Evolutionary conservation across 768 basidiomycete genomes (phyloP).

Genomic region (Phaeotremella skinneri): DNA sequence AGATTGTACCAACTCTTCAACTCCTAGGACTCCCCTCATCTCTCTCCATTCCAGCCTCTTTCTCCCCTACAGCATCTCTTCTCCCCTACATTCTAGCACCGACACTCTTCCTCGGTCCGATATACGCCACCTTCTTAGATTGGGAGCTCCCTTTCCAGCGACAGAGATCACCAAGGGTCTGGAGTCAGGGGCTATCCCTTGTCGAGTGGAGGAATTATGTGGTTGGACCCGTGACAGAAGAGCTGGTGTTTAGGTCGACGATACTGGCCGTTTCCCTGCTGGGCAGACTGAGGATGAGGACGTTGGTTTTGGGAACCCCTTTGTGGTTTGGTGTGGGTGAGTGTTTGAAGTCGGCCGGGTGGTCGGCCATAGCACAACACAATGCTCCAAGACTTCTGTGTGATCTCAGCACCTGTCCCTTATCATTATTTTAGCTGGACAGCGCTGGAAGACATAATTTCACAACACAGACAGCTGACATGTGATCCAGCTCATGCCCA

Average conservation of each 20-base stretch:
- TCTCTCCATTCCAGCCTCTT: slow-evolving; percentile 11
- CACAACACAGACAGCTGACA: background rate
- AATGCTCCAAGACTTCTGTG: background rate
- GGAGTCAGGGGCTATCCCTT: slow-evolving; percentile 37
- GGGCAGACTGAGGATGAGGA: slow-evolving; percentile 58
- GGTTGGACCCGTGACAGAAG: slow-evolving; percentile 81
- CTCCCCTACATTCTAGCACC: slow-evolving; percentile 67
- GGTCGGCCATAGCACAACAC: background rate
- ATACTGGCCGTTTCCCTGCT: slow-evolving; percentile 72
- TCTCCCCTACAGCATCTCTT: background rate
- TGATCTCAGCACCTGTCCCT: background rate
- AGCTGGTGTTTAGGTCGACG: slow-evolving; percentile 84
- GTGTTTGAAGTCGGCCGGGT: slow-evolving; percentile 38
- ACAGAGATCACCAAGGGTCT: slow-evolving; percentile 52
- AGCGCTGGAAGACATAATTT: no score
- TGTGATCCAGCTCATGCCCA: slow-evolving; percentile 73
- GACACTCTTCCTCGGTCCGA: slow-evolving; percentile 71
- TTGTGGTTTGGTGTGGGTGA: slow-evolving; percentile 82
- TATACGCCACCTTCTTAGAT: slow-evolving; percentile 58
- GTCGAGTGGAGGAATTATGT: slow-evolving; percentile 71
- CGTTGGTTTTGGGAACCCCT: slow-evolving; percentile 77
- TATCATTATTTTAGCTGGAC: slow-evolving; percentile 11
- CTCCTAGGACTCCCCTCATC: slow-evolving; percentile 8
- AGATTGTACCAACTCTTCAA: slow-evolving; percentile 17
- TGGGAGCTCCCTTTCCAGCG: slow-evolving; percentile 42